These are phyloP conservation scores for Trichophyton rubrum DNA, from an alignment of 2,329 filamentous ascomycete species.

Conservation along the genomic window DNA sequence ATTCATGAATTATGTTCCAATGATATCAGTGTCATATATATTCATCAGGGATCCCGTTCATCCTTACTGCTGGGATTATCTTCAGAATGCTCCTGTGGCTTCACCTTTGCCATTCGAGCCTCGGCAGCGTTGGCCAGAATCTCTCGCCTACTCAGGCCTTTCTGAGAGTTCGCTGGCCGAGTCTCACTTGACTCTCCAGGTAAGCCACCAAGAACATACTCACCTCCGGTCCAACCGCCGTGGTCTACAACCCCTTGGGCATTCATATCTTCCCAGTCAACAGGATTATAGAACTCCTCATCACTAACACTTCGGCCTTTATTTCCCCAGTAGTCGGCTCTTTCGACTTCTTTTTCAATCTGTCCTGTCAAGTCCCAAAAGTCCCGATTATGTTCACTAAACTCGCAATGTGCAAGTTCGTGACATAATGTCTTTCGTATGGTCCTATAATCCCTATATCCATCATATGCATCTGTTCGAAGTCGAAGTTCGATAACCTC, in stretches of 20 bases:
- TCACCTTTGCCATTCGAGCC: constrained; percentile 44
- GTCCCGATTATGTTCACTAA: constrained; percentile 65
- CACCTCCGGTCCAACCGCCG: constrained; percentile 65
- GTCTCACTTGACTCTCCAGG: constrained; percentile 24
- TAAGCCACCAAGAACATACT: constrained; percentile 56
- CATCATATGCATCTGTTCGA: constrained; percentile 87
- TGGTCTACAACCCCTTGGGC: constrained; percentile 47
- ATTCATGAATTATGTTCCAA: neutral
- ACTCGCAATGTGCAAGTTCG: constrained; percentile 87
- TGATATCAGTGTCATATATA: neutral
- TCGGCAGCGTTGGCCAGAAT: constrained; percentile 63
- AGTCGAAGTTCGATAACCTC: constrained; percentile 83
- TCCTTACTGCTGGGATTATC: neutral
- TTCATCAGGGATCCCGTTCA: neutral
- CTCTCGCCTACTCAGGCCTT: constrained; percentile 52
- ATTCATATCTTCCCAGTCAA: constrained; percentile 39
- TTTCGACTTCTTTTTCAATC: constrained; percentile 77
- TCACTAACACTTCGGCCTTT: constrained; percentile 52
- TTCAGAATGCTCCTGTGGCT: neutral
- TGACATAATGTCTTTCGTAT: constrained; percentile 89
- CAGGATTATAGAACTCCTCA: constrained; percentile 48
- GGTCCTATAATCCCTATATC: constrained; percentile 82
- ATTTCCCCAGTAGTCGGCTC: constrained; percentile 69
- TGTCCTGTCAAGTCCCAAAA: constrained; percentile 84
- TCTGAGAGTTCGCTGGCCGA: constrained; percentile 15